Base-by-base conservation (phyloP, 2,329 filamentous ascomycete genomes). In the Fusarium vanettenii region DNA sequence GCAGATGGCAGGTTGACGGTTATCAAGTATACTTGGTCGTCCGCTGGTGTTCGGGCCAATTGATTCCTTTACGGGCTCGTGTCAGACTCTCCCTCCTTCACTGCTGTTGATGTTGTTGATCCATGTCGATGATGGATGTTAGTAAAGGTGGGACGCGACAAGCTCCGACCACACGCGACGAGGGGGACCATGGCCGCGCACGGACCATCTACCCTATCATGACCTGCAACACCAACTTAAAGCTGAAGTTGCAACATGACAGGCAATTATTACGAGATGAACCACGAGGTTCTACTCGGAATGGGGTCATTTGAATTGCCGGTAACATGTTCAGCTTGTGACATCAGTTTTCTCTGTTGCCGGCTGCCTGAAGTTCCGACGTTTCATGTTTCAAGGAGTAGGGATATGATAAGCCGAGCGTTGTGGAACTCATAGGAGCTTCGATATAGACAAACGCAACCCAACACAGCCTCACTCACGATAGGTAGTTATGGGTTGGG, bases 91-190 rank as follows among this genome's bases (percentile, higher is more conserved):
- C 63, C 27, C n/a, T 29, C 41, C 27, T 55, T 27, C 29, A 27
- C 43, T 72, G 27, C 55, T 74, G 64, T 74, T 62, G 60, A 66
- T 70, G 43, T 64, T 71, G 33, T 72, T 64, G 66, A 75, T 70
- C 72, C 55, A 75, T 69, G 69, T 68, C 65, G 41, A 72, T 67
- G 72, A 74, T 75, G 60, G 57, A 73, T 64, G 69, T 25, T 57
- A 59, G 59, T 55, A n/a, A 29, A 56, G 60, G 65, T 63, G 66
- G 70, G 62, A 74, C 72, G 72, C 72, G 72, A 74, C 67, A 63
- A 62, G 60, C 61, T 72, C 18, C 22, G 27, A 50, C 59, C 43
- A 57, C 14, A 64, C 72, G 72, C 72, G 72, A 70, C 66, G 59
- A 73, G 62, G 65, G 52, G 20, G 13, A 3, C 22, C 43, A 48